A percentile compares a stretch with the other conserved stretches of the same genome.
Evolutionary conservation across 306 rosid species (phyloP).

Genomic region (Bauhinia variegata): DNA sequence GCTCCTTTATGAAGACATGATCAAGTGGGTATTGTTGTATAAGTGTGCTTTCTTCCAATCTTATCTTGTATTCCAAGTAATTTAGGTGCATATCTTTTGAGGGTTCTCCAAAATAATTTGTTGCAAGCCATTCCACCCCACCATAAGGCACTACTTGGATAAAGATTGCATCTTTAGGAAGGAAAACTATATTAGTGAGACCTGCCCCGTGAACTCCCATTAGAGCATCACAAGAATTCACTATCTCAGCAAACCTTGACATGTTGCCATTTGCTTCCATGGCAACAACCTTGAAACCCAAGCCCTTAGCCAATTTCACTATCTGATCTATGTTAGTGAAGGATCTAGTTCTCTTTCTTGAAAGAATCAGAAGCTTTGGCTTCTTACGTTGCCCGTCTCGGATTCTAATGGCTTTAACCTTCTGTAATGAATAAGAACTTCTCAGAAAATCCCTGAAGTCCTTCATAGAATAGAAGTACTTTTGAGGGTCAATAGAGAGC

Average conservation of each 20-base stretch:
- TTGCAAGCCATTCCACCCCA: slow-evolving; percentile 71
- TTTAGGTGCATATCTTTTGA: slow-evolving; percentile 69
- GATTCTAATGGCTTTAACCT: slow-evolving; percentile 47
- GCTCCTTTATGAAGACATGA: slow-evolving; percentile 54
- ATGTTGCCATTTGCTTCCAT: slow-evolving; percentile 55
- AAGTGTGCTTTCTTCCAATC: slow-evolving; percentile 71
- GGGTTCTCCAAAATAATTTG: slow-evolving; percentile 54
- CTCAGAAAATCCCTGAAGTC: slow-evolving; percentile 74
- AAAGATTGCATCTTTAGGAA: slow-evolving; percentile 75
- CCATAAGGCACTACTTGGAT: slow-evolving; percentile 84
- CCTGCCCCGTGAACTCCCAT: slow-evolving; percentile 99
- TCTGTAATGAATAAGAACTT: slow-evolving; percentile 56
- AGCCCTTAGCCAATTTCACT: slow-evolving; percentile 49
- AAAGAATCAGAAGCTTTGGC: slow-evolving; percentile 69
- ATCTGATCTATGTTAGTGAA: slow-evolving; percentile 68
- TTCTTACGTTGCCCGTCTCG: slow-evolving; percentile 33
- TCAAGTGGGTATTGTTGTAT: slow-evolving; percentile 69
- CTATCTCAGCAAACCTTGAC: slow-evolving; percentile 53
- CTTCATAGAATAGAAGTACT: slow-evolving; percentile 61
- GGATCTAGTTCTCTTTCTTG: slow-evolving; percentile 68
- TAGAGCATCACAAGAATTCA: slow-evolving; percentile 85
- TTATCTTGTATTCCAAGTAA: slow-evolving; percentile 75
- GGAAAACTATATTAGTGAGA: slow-evolving; percentile 80
- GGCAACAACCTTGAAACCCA: slow-evolving; percentile 64
- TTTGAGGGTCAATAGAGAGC: slow-evolving; percentile 62